Evolutionary conservation across 176 grass and related monocot genomes (phyloP).

Genomic region (Panicum miliaceum): DNA sequence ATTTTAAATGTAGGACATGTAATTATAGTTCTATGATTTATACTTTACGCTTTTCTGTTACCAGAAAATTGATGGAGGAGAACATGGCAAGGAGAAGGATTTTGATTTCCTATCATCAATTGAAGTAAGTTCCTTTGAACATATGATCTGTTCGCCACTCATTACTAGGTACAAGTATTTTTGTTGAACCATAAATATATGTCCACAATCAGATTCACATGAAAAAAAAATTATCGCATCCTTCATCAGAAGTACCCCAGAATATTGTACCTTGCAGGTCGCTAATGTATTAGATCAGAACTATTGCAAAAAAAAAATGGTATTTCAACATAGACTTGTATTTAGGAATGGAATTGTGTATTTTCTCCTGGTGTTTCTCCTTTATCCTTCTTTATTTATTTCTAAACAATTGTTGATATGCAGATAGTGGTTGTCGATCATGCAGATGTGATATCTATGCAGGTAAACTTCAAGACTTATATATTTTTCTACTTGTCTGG

Average conservation of each 20-base stretch:
- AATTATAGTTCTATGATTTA: constrained; percentile 20
- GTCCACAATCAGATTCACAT: constrained; percentile 5
- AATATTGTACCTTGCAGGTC: not conserved
- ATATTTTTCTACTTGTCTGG: constrained; percentile 33
- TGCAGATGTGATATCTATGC: constrained; percentile 90
- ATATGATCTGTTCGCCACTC: constrained; percentile 31
- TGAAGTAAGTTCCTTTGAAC: constrained; percentile 65
- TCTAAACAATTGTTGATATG: constrained; percentile 21
- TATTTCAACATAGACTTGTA: constrained; percentile 22
- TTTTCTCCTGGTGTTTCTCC: not conserved
- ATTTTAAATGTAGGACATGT: constrained; percentile 10
- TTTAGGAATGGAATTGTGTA: not conserved
- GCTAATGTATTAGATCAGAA: constrained; percentile 24
- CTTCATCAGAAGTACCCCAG: not conserved
- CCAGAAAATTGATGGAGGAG: constrained; percentile 88
- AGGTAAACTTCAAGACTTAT: constrained; percentile 56
- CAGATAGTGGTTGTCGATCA: constrained; percentile 91
- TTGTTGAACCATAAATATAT: constrained; percentile 27
- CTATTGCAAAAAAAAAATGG: constrained; percentile 15
- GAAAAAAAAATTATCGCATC: not conserved
- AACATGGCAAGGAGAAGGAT: constrained; percentile 74
- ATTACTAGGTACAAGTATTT: constrained; percentile 20
- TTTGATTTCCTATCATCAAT: constrained; percentile 95
- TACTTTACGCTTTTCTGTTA: constrained; percentile 27
- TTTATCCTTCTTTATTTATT: constrained; percentile 14